Evolutionary conservation across 1,284 basidiomycete species (phyloP).

Genomic region (Puccinia triticina): DNA sequence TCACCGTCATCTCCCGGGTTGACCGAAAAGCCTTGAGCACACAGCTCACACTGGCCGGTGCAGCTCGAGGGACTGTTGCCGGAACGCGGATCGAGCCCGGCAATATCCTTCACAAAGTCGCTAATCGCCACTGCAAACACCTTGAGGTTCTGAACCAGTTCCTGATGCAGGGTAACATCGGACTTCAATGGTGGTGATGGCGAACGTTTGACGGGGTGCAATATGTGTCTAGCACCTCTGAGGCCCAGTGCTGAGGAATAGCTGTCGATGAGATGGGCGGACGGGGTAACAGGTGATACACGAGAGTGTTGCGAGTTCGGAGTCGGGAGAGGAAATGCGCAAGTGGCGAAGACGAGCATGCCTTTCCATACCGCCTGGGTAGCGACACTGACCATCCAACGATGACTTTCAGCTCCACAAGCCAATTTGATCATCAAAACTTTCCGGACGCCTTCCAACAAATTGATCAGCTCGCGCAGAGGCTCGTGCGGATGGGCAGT

Average conservation of each 20-base stretch:
- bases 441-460: constrained; percentile 41
- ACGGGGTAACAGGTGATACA: background rate
- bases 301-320: background rate
- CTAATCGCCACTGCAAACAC: constrained; percentile 20
- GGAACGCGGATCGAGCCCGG: constrained; percentile 19
- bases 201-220: constrained; percentile 25
- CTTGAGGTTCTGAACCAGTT: constrained; percentile 28
- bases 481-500: constrained; percentile 26
- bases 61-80: background rate
- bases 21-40: constrained; percentile 34
- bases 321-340: constrained; percentile 22
- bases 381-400: constrained; percentile 46
- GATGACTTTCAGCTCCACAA: constrained; percentile 34
- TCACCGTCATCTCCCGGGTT: constrained; percentile 34
- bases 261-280: background rate
- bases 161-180: constrained; percentile 13
- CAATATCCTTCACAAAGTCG: constrained; percentile 46
- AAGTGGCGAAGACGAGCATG: constrained; percentile 41
- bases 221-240: constrained; percentile 35
- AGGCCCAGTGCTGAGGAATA: constrained; percentile 2
- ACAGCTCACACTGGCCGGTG: constrained; percentile 22
- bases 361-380: constrained; percentile 49
- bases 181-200: constrained; percentile 31
- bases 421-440: constrained; percentile 32
- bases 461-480: constrained; percentile 19